A percentile compares a stretch with the other conserved stretches of the same genome.
phyloP scores from a whole-genome alignment of 2,329 filamentous ascomycete genomes.

The Cadophora sp. region DNA sequence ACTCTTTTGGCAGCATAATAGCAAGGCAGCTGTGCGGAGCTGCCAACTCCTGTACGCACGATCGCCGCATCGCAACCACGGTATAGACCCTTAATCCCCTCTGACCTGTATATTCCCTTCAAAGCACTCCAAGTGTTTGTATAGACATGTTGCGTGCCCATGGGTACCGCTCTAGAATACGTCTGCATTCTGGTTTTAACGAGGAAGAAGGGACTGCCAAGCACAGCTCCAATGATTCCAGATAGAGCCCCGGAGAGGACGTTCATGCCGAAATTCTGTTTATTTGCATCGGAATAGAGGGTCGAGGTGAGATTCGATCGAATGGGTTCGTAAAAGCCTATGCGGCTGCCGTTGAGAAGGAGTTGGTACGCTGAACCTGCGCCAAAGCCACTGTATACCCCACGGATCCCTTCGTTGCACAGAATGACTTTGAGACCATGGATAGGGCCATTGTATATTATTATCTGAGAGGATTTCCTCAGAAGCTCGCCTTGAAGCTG shows the following conservation, averaged over 20 bases:
- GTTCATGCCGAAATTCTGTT: constrained; percentile 88
- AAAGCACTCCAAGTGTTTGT: constrained; percentile 85
- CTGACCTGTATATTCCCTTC: constrained; percentile 76
- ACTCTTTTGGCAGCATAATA: constrained; percentile 97
- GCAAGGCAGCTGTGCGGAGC: constrained; percentile 93
- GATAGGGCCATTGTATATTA: constrained; percentile 88
- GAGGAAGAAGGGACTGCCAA: constrained; percentile 95
- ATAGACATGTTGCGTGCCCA: constrained; percentile 97
- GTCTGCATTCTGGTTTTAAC: constrained; percentile 97
- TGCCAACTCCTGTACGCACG: constrained; percentile 95
- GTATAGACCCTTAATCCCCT: constrained; percentile 85
- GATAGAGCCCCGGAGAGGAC: constrained; percentile 90
- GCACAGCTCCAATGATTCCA: constrained; percentile 89
- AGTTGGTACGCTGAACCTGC: constrained; percentile 97
- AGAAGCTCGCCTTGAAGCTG: constrained; percentile 97
- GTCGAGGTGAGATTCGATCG: constrained; percentile 72
- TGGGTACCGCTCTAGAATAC: constrained; percentile 88
- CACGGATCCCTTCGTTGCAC: constrained; percentile 84
- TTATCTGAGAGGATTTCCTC: constrained; percentile 80
- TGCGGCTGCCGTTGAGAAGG: constrained; percentile 91
- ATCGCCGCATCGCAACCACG: constrained; percentile 91
- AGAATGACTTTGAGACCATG: constrained; percentile 92
- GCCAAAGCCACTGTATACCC: constrained; percentile 87
- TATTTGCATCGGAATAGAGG: constrained; percentile 73
- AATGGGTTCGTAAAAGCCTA: constrained; percentile 97